Conservation (phyloP, 257 asterid species). For the Solanum peruvianum region DNA sequence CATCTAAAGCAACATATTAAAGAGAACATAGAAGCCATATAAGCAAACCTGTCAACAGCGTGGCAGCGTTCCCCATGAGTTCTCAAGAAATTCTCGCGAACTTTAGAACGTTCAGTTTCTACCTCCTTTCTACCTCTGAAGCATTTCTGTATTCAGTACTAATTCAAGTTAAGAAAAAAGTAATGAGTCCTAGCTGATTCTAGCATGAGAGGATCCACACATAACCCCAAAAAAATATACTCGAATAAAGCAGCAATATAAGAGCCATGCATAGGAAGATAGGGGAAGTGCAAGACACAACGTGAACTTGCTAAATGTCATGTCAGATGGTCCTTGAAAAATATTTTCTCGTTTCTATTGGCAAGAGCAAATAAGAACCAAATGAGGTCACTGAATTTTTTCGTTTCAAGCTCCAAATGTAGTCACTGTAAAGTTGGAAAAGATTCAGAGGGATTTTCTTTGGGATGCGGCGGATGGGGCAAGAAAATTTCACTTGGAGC, state of each 20-base stretch:
- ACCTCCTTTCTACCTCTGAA: slow-evolving; percentile 83
- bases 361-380: not conserved
- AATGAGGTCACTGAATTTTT: not conserved
- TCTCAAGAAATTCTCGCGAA: slow-evolving; percentile 59
- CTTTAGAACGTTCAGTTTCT: slow-evolving; percentile 63
- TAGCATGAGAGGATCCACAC: not conserved
- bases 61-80: slow-evolving; percentile 59
- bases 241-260: not conserved
- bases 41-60: slow-evolving; percentile 57
- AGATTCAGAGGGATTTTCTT: not conserved
- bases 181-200: not conserved
- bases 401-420: not conserved
- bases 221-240: not conserved
- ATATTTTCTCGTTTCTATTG: not conserved
- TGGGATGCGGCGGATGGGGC: not conserved
- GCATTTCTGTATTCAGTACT: slow-evolving; percentile 61
- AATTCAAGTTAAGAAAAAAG: slow-evolving; percentile 14
- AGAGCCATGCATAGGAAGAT: not conserved
- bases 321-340: not conserved
- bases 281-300: not conserved
- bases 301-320: not conserved
- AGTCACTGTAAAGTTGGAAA: not conserved
- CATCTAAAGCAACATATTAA: not conserved
- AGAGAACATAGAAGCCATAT: slow-evolving; percentile 5
- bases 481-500: not conserved